Base-by-base conservation (phyloP, 1,284 basidiomycete species). In the Tilletia horrida region DNA sequence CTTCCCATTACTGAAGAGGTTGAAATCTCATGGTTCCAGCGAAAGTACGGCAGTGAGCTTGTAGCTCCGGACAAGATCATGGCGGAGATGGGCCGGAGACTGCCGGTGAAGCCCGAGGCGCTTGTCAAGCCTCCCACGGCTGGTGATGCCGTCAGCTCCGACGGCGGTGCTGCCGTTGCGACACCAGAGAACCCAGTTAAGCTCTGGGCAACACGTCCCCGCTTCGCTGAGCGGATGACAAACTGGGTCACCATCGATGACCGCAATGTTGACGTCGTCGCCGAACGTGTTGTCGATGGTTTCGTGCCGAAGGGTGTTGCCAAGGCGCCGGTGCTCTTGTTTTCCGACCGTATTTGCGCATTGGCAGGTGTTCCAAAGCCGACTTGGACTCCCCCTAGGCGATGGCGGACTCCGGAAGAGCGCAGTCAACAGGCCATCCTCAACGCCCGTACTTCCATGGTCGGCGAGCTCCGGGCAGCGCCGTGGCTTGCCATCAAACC, bases 21-120 rank as follows among this genome's bases (percentile, higher is more conserved):
- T n/a, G 77, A 78, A 64, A 72, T 78, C 65, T 70, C 68, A 14
- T 77, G 70, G 73, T 78, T 78, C 67, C 69, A 73, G 64, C 62
- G 71, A 7, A 64, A 67, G 7, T 78, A 78, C 23, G 74, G 74
- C 18, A 71, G 72, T 31, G 63, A 67, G 4, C 67, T 67, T 57
- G 72, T 78, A 35, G 59, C 74, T 9, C 66, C 71, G 3, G 71
- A 74, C 4, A 64, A 63, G 42, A 66, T 78, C 44, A 64, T 59
- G 1, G 67, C 63, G 57, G 69, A 69, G 25, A 45, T 78, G 44
- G 61, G 68, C 14, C 62, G 71, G 52, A 65, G 69, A 44, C 71
- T 67, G 64, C 67, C 65, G 66, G 72, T 73, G 13, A 71, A 67
- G 27, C 73, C 74, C 2, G 76, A 78, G 62, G 76, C 76, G 16